Evolutionary conservation across 2,329 filamentous ascomycete genomes (phyloP).

Genomic region (Epicoccum sorghinum): DNA sequence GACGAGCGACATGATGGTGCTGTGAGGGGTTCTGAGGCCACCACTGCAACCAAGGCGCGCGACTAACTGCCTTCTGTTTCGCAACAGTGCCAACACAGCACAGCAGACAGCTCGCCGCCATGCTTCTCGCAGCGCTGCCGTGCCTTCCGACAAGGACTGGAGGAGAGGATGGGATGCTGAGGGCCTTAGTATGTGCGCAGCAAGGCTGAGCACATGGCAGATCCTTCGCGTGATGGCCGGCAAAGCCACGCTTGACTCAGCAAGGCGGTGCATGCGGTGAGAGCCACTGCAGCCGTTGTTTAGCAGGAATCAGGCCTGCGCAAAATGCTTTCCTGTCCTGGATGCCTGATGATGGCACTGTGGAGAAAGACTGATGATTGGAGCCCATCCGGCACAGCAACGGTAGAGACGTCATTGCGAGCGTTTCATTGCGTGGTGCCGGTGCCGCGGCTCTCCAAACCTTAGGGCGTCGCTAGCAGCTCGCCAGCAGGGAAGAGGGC

Average conservation of each 20-base stretch:
- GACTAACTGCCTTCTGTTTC: slow-evolving; percentile 20
- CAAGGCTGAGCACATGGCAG: slow-evolving; percentile 15
- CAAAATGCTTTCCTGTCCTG: slow-evolving; percentile 7
- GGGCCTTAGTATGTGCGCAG: slow-evolving; percentile 7
- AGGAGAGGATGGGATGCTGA: slow-evolving; percentile 4
- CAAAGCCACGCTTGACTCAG: slow-evolving; percentile 12
- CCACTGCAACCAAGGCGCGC: slow-evolving; percentile 18
- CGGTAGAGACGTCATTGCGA: slow-evolving; percentile 28
- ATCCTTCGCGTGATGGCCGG: slow-evolving; percentile 1
- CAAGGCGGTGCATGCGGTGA: slow-evolving; percentile 20
- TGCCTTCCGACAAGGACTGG: slow-evolving; percentile 2
- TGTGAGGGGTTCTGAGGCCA: slow-evolving; percentile 17
- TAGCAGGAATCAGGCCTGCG: slow-evolving; percentile 7
- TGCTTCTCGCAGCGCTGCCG: slow-evolving; percentile 6
- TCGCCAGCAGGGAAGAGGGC: slow-evolving; percentile 19
- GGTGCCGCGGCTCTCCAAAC: slow-evolving; percentile 19
- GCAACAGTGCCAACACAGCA: slow-evolving; percentile 22
- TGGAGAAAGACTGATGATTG: slow-evolving; percentile 21
- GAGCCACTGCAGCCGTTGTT: slow-evolving; percentile 11
- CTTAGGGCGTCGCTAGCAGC: slow-evolving; percentile 20
- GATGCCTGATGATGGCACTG: slow-evolving; percentile 23
- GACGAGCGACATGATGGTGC: slow-evolving; percentile 17
- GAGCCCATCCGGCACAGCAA: slow-evolving; percentile 14
- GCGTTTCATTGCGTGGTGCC: slow-evolving; percentile 22
- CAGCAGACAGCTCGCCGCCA: slow-evolving; percentile 15